phyloP scores from a whole-genome alignment of 2,329 filamentous ascomycete species.

The Lecanosticta acicola region DNA sequence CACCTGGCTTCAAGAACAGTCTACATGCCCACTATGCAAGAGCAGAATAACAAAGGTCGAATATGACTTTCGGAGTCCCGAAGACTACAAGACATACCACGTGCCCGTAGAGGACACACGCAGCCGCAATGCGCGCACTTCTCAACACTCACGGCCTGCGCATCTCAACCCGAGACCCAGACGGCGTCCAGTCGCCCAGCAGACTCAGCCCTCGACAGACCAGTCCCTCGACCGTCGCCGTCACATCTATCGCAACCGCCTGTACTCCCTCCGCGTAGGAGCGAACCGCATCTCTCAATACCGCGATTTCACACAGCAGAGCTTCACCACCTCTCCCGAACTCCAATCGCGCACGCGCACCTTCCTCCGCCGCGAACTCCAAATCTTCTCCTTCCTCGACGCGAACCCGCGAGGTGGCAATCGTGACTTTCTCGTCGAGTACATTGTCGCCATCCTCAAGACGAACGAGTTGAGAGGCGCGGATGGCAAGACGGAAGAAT shows the following conservation, averaged over 20 bases:
- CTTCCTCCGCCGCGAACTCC: conserved; percentile 49
- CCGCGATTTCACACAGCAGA: too few relatives aligned
- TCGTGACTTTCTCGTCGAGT: conserved; percentile 74
- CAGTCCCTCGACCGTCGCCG: conserved; percentile 56
- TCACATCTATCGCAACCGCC: conserved; percentile 63
- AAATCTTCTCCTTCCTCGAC: conserved; percentile 70
- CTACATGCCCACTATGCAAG: conserved; percentile 72
- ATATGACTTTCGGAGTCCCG: conserved; percentile 54
- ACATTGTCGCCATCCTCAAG: conserved; percentile 76
- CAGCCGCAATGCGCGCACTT: conserved; percentile 3
- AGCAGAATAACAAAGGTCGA: conserved; percentile 54
- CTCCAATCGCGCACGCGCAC: conserved; percentile 61
- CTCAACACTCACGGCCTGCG: not conserved
- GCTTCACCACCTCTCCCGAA: conserved; percentile 63
- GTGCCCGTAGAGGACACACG: conserved; percentile 7
- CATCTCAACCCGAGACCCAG: not conserved
- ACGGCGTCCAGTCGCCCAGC: not conserved
- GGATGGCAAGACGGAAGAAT: conserved; percentile 69
- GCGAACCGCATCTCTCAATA: conserved; percentile 73
- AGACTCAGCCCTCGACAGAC: too few relatives aligned
- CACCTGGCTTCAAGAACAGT: conserved; percentile 70
- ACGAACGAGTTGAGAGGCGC: conserved; percentile 76
- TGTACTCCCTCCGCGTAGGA: conserved; percentile 77
- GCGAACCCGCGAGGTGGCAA: conserved; percentile 21
- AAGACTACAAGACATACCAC: conserved; percentile 54